phyloP scores from a whole-genome alignment of 2,329 filamentous ascomycete genomes.

The Neopestalotiopsis sp. region DNA sequence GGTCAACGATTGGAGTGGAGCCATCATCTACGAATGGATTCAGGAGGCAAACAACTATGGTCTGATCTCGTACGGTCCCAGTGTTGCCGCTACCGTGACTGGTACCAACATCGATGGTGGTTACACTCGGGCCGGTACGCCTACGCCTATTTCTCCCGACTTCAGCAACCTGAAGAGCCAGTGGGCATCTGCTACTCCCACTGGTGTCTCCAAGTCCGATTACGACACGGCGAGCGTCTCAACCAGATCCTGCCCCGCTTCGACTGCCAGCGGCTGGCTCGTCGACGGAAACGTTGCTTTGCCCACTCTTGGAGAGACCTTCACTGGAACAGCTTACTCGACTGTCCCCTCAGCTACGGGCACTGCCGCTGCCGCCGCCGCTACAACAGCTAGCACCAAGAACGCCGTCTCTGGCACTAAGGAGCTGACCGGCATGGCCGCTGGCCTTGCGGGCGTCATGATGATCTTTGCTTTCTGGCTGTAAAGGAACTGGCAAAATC shows the following conservation, averaged over 20 bases:
- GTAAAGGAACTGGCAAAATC: conserved; percentile 30
- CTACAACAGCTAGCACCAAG: conserved; percentile 36
- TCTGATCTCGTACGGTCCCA: conserved; percentile 74
- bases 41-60: conserved; percentile 84
- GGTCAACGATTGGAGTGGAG: conserved; percentile 72
- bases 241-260: conserved; percentile 72
- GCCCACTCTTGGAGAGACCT: conserved; percentile 68
- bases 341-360: conserved; percentile 36
- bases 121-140: conserved; percentile 73
- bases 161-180: conserved; percentile 78
- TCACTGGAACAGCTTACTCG: conserved; percentile 36
- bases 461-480: conserved; percentile 57
- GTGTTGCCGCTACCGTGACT: conserved; percentile 55
- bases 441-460: conserved; percentile 56
- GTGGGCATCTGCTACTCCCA: conserved; percentile 75
- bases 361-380: conserved; percentile 32
- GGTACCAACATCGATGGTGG: conserved; percentile 66
- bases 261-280: conserved; percentile 72
- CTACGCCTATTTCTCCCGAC: conserved; percentile 75
- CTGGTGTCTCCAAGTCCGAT: conserved; percentile 67
- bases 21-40: conserved; percentile 91
- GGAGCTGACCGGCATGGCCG: conserved; percentile 54
- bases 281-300: conserved; percentile 72
- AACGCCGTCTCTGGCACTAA: conserved; percentile 50
- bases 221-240: conserved; percentile 68